Evolutionary conservation across 371 early-diverging fungal genomes (phyloP).

Genomic region (Cokeromyces recurvatus): DNA sequence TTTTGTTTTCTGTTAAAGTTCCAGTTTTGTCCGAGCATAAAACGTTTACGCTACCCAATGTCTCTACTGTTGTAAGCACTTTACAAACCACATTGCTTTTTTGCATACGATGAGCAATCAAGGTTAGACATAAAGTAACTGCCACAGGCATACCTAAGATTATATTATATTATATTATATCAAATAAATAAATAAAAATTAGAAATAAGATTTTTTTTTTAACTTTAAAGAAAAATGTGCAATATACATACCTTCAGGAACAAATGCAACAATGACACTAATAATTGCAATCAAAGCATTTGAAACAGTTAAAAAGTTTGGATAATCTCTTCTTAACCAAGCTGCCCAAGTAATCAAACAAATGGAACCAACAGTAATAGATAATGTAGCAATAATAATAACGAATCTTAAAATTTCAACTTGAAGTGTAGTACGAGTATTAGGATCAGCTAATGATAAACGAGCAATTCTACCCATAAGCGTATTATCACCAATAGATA

Average conservation of each 20-base stretch:
- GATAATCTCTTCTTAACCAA: slow-evolving; percentile 36
- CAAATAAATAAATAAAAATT: too few species aligned
- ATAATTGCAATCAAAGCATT: slow-evolving; percentile 67
- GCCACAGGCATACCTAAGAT: slow-evolving; percentile 46
- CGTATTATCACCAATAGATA: slow-evolving; percentile 56
- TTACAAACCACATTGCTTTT: slow-evolving; percentile 54
- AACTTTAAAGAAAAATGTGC: not conserved
- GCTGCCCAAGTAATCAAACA: slow-evolving; percentile 35
- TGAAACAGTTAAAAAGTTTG: slow-evolving; percentile 48
- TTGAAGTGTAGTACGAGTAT: slow-evolving; percentile 56
- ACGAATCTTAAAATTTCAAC: slow-evolving; percentile 67
- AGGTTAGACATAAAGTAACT: slow-evolving; percentile 47
- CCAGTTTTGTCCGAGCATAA: slow-evolving; percentile 74
- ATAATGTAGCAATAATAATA: slow-evolving; percentile 56
- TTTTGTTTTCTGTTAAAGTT: slow-evolving; percentile 63
- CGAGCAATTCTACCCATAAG: slow-evolving; percentile 70
- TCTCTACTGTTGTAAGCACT: slow-evolving; percentile 62
- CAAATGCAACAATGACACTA: slow-evolving; percentile 65
- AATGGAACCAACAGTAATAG: slow-evolving; percentile 42
- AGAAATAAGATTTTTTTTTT: not conserved
- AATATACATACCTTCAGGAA: slow-evolving; percentile 52
- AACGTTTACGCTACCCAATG: slow-evolving; percentile 62
- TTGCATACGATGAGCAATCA: slow-evolving; percentile 58
- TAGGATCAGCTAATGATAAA: slow-evolving; percentile 39
- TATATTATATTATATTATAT: too few species aligned